A percentile compares a stretch with the other conserved stretches of the same genome.
Evolutionary conservation across 805 yeast genomes (phyloP).

Genomic region (Scheffersomyces stipitis): DNA sequence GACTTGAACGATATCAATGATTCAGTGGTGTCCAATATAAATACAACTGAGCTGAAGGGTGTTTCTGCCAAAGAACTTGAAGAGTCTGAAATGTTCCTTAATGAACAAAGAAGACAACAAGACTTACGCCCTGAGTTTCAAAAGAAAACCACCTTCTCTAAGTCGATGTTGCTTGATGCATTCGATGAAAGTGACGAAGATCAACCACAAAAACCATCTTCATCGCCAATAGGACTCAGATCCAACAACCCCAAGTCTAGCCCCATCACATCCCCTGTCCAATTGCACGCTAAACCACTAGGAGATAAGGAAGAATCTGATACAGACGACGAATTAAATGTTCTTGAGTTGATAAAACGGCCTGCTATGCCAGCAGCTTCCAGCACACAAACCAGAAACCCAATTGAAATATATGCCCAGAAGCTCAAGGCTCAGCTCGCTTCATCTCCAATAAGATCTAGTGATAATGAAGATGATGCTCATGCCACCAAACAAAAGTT

Average conservation of each 20-base stretch:
- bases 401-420: constrained; percentile 37
- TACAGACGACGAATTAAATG: background rate
- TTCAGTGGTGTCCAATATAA: constrained; percentile 17
- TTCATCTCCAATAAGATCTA: constrained; percentile 23
- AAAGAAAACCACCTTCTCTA: constrained; percentile 26
- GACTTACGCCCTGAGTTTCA: constrained; percentile 32
- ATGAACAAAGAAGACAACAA: constrained; percentile 31
- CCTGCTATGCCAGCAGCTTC: constrained; percentile 2
- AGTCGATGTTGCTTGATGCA: constrained; percentile 31
- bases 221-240: constrained; percentile 9
- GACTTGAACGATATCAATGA: constrained; percentile 28
- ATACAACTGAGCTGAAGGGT: constrained; percentile 10
- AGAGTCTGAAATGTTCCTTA: constrained; percentile 32
- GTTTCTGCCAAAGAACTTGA: constrained; percentile 26
- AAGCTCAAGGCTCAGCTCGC: constrained; percentile 24
- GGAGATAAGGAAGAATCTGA: constrained; percentile 1
- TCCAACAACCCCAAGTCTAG: constrained; percentile 16
- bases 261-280: constrained; percentile 34
- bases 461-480: constrained; percentile 6
- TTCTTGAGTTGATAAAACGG: background rate
- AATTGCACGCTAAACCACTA: constrained; percentile 1
- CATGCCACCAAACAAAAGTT: constrained; percentile 2
- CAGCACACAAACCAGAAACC: constrained; percentile 18
- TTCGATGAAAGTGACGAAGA: constrained; percentile 27
- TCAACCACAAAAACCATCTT: constrained; percentile 8